phyloP scores from a whole-genome alignment of 306 rosid species.

The cucumber (Cucumis sativus) region Cucumber_9930_V3 NC_026659.2:11538501-11539000 shows the following conservation, averaged over 20 bases:
- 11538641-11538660: not conserved
- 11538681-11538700: not conserved
- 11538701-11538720: not conserved
- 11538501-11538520: not conserved
- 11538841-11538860: not conserved
- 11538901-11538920: constrained; percentile 88
- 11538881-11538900: not conserved
- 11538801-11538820: not conserved
- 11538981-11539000: constrained; percentile 82
- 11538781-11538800: not conserved
- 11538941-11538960: constrained; percentile 77
- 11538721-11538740: not conserved
- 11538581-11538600: not conserved
- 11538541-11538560: not conserved
- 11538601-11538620: not conserved
- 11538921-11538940: constrained; percentile 95
- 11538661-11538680: not conserved
- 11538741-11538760: not conserved
- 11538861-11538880: not conserved
- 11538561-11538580: not conserved
- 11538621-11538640: not conserved
- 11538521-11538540: not conserved
- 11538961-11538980: constrained; percentile 74
- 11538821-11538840: not conserved
- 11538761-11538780: not conserved